These are phyloP conservation scores for Coniella vitis DNA, from an alignment of 2,329 filamentous ascomycete species.

Conservation along the genomic window DNA sequence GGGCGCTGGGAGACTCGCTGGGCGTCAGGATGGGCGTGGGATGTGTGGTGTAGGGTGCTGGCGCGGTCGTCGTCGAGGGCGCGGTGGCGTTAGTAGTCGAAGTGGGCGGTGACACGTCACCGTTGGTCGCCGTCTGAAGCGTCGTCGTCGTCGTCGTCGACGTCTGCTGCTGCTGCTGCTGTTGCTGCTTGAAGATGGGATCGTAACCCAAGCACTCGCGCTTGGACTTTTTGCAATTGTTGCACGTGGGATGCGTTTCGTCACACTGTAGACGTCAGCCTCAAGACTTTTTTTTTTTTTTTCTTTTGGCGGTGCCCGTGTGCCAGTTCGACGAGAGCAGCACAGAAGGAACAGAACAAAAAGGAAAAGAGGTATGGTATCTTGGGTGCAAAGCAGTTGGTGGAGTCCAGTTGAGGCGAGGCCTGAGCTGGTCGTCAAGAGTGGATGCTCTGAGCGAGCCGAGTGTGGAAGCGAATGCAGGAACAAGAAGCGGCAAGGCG, in stretches of 20 bases:
- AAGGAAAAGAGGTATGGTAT: not conserved
- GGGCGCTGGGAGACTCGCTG: constrained; percentile 5
- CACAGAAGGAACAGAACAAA: too few relatives aligned
- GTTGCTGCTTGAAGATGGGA: constrained; percentile 66
- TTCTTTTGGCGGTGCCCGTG: not conserved
- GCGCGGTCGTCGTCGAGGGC: constrained; percentile 25
- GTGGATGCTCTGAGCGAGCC: constrained; percentile 3
- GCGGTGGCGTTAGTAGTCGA: constrained; percentile 29
- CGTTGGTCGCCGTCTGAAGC: constrained; percentile 63
- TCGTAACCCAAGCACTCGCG: constrained; percentile 83
- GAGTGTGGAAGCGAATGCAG: constrained; percentile 8
- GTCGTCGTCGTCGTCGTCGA: constrained; percentile 38
- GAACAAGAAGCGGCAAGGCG: constrained; percentile 2
- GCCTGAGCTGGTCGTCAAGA: not conserved
- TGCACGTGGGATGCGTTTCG: constrained; percentile 87
- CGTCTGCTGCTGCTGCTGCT: constrained; percentile 34
- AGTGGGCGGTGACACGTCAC: constrained; percentile 24
- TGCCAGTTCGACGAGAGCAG: not conserved
- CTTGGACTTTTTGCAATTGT: constrained; percentile 84
- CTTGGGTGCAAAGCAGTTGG: not conserved
- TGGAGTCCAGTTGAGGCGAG: not conserved
- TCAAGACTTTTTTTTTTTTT: too few relatives aligned
- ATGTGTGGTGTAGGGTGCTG: constrained; percentile 28
- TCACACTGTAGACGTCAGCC: constrained; percentile 61
- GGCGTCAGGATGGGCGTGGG: constrained; percentile 15